Conservation (phyloP, 2,329 filamentous ascomycete species). For the Aureobasidium namibiae region DNA sequence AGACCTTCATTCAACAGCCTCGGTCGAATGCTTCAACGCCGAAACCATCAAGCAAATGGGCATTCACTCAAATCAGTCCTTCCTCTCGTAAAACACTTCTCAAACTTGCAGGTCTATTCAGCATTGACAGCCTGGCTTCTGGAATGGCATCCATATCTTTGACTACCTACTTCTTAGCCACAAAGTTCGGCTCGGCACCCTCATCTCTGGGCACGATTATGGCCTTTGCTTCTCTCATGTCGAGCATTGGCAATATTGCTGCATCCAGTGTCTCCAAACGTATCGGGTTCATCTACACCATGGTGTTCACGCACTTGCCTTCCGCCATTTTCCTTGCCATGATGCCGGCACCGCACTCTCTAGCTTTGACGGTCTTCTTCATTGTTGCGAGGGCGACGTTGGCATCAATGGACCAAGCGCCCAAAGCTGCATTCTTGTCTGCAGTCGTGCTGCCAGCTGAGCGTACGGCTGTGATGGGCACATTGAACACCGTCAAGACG, state of each 20-base stretch:
- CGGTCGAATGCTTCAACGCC: background rate
- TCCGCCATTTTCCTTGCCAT: conserved; percentile 54
- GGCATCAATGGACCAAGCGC: conserved; percentile 63
- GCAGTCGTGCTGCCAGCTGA: conserved; percentile 56
- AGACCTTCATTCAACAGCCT: conserved; percentile 1
- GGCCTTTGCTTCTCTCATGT: conserved; percentile 38
- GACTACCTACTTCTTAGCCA: conserved; percentile 50
- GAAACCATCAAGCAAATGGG: conserved; percentile 17
- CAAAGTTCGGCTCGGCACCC: conserved; percentile 47
- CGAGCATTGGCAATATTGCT: conserved; percentile 36
- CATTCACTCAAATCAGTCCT: conserved; percentile 48
- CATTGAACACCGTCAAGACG: conserved; percentile 63
- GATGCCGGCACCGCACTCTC: conserved; percentile 49
- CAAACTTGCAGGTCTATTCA: conserved; percentile 59
- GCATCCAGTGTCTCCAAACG: conserved; percentile 59
- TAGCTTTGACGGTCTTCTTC: conserved; percentile 50
- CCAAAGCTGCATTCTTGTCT: conserved; percentile 61
- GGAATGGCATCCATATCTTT: conserved; percentile 52
- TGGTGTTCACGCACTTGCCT: conserved; percentile 54
- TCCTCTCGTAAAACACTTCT: conserved; percentile 48
- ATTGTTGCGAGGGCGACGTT: conserved; percentile 55
- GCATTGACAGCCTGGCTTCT: conserved; percentile 57
- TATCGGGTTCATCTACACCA: conserved; percentile 53
- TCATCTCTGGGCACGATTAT: conserved; percentile 47
- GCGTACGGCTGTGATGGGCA: conserved; percentile 63